Conservation (phyloP, 257 asterid species). For the Salvia miltiorrhiza region DNA sequence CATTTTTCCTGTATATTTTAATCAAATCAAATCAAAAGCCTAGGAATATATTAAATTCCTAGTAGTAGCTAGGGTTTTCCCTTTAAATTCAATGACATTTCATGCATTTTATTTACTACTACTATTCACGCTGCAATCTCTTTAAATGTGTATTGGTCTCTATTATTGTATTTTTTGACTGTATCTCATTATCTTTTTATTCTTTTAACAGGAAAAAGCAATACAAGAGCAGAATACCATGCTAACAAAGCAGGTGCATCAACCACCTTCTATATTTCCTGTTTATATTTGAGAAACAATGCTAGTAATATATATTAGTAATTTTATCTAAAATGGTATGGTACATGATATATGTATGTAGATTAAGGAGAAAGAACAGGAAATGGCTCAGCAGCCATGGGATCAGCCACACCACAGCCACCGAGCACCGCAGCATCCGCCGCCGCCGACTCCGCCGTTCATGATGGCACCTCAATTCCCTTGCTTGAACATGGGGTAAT, state of each 20-base stretch:
- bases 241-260: constrained; percentile 66
- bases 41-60: too few species aligned
- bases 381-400: constrained; percentile 51
- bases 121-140: too few species aligned
- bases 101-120: too few species aligned
- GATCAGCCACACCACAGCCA: constrained; percentile 40
- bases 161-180: too few species aligned
- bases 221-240: constrained; percentile 77
- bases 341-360: too few species aligned
- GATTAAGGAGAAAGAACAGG: constrained; percentile 77
- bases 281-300: too few species aligned
- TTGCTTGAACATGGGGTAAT: constrained; percentile 57
- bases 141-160: too few species aligned
- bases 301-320: too few species aligned
- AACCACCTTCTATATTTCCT: neutral
- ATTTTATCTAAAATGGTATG: too few species aligned
- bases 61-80: neutral
- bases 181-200: neutral
- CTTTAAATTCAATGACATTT: neutral
- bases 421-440: neutral
- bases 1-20: neutral
- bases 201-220: constrained; percentile 54
- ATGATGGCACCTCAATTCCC: constrained; percentile 44
- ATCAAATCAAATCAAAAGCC: neutral
- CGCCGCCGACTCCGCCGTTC: constrained; percentile 30